A percentile compares a stretch with the other conserved stretches of the same genome.
phyloP scores from a whole-genome alignment of 2,329 filamentous ascomycete species.

The Clathrospora elynae region DNA sequence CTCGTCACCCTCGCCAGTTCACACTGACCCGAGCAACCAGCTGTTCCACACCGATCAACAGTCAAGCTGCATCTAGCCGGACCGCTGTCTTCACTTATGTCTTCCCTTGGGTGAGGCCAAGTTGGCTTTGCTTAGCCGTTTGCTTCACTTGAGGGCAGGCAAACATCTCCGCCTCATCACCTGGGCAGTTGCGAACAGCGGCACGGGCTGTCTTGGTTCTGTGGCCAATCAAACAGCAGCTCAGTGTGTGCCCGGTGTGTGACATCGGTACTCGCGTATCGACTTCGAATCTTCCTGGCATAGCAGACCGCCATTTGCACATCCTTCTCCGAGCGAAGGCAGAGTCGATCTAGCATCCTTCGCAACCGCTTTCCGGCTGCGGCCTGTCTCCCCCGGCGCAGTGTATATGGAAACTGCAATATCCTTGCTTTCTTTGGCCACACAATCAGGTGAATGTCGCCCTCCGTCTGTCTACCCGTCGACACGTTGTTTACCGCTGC shows the following conservation, averaged over 20 bases:
- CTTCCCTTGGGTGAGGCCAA: conserved; percentile 3
- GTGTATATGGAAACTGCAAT: conserved; percentile 7
- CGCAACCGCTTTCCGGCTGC: conserved; percentile 17
- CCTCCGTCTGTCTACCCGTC: conserved; percentile 20
- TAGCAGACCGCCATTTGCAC: conserved; percentile 38
- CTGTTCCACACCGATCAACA: conserved; percentile 20
- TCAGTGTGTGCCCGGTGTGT: too few species aligned
- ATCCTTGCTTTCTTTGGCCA: conserved; percentile 26
- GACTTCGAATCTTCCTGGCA: conserved; percentile 16
- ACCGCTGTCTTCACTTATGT: conserved; percentile 3
- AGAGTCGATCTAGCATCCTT: conserved; percentile 18
- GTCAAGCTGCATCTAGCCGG: conserved; percentile 16
- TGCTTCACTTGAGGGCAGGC: conserved; percentile 30
- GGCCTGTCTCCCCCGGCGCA: conserved; percentile 23
- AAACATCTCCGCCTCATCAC: conserved; percentile 19
- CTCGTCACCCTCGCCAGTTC: conserved; percentile 3
- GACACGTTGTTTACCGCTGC: conserved; percentile 39
- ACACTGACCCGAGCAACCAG: conserved; percentile 2
- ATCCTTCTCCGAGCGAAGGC: conserved; percentile 18
- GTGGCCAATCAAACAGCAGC: not conserved
- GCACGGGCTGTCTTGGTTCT: not conserved
- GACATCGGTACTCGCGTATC: conserved; percentile 12
- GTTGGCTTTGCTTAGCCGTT: conserved; percentile 18
- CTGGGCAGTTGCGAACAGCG: conserved; percentile 1
- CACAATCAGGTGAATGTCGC: conserved; percentile 22